phyloP scores from a whole-genome alignment of 1,139 yeast genomes.

The Candida gigantensis region DNA sequence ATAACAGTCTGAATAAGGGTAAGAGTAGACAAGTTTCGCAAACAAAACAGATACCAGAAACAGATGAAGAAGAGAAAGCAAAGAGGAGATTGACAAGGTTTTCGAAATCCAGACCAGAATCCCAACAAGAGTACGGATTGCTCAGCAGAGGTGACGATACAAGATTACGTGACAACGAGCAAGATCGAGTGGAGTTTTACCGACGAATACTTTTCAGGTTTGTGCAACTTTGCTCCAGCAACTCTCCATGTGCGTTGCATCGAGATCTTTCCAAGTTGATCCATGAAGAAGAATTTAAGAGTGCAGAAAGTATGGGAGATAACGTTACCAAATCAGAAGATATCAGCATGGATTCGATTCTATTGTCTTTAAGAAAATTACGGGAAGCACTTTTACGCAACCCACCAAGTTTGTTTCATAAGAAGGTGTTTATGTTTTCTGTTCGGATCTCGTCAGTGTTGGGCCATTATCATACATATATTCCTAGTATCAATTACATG shows the following conservation, averaged over 20 bases:
- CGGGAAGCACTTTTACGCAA: conserved; percentile 53
- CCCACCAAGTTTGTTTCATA: conserved; percentile 40
- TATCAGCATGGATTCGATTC: conserved; percentile 26
- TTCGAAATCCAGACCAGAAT: conserved; percentile 10
- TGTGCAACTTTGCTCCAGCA: conserved; percentile 26
- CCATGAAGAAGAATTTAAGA: conserved; percentile 10
- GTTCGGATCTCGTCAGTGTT: conserved; percentile 46
- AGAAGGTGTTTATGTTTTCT: conserved; percentile 52
- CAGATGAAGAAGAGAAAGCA: conserved; percentile 16
- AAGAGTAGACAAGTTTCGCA: conserved; percentile 17
- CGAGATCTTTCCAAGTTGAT: conserved; percentile 19
- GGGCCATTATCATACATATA: conserved; percentile 57
- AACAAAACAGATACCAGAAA: too few species aligned
- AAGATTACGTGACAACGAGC: conserved; percentile 44
- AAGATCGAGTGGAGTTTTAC: conserved; percentile 42
- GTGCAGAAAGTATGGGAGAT: neutral
- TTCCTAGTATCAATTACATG: conserved; percentile 52
- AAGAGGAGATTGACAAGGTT: conserved; percentile 21
- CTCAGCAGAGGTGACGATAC: conserved; percentile 62
- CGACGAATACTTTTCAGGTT: conserved; percentile 33
- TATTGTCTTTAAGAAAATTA: conserved; percentile 42
- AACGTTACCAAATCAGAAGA: neutral
- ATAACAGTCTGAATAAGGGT: conserved; percentile 13
- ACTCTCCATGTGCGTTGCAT: conserved; percentile 20
- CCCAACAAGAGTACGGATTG: conserved; percentile 40